Evolutionary conservation across 202 grass and related monocot genomes (phyloP).

Genomic region (Zoysia matrella): DNA sequence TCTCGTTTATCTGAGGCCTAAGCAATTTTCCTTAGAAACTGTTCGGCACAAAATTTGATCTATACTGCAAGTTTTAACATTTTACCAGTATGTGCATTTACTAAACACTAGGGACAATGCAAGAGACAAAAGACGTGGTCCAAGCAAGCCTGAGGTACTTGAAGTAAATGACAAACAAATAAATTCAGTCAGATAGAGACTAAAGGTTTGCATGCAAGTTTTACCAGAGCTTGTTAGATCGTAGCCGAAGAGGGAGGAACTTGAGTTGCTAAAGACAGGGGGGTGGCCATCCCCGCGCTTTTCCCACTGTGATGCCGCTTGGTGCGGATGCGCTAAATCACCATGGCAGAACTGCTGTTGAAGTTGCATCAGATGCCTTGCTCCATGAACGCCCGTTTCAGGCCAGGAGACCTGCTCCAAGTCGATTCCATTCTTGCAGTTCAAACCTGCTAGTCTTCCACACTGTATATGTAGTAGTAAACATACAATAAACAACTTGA

Average conservation of each 20-base stretch:
- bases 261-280: slow-evolving; percentile 43
- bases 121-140: slow-evolving; percentile 39
- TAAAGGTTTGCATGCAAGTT: neutral
- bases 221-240: too few species aligned
- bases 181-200: slow-evolving; percentile 27
- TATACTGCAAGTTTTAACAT: neutral
- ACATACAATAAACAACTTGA: slow-evolving; percentile 3
- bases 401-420: slow-evolving; percentile 64
- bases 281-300: slow-evolving; percentile 44
- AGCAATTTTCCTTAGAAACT: slow-evolving; percentile 26
- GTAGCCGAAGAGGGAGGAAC: too few species aligned
- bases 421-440: slow-evolving; percentile 57
- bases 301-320: slow-evolving; percentile 47
- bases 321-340: slow-evolving; percentile 60
- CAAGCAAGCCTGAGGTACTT: slow-evolving; percentile 25
- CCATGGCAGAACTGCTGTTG: slow-evolving; percentile 79
- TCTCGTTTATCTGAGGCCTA: neutral
- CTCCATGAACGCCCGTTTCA: slow-evolving; percentile 51
- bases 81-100: neutral
- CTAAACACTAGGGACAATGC: slow-evolving; percentile 34
- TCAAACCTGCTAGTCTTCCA: neutral
- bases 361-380: slow-evolving; percentile 56
- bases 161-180: slow-evolving; percentile 45
- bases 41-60: slow-evolving; percentile 13
- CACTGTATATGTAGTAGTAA: slow-evolving; percentile 1